Evolutionary conservation across 176 grass and related monocot genomes (phyloP), one percentile per base, ranked within the genome.

Genomic region (Dactylis glomerata): DNA sequence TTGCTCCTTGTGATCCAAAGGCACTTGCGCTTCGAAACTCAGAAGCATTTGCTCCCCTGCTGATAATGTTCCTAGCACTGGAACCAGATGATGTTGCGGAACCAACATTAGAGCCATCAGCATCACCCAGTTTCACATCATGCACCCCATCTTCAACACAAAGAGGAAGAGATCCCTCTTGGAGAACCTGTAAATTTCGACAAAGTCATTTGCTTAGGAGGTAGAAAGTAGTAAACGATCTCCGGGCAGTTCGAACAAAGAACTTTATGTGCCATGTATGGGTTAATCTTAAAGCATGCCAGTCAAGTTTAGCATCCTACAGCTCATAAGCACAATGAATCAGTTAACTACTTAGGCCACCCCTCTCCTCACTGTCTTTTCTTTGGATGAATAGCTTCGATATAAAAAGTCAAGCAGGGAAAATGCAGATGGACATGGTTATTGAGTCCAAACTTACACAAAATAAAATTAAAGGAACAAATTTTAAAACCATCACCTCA

Each of bases 1-100:
- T 93, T 46, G 94, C 94, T 58, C 92, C 95, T 65, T 89, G 85
- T 69, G 92, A 91, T 72, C 88, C 92, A 81, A 97, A 97, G 55
- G 85, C 64, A 61, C 82, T 88, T 49, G 84, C 80, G 76, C 72
- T 84, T 81, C 82, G 88, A 51, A 92, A 90, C 47, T 97, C 94
- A 78, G 83, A 59, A 81, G 89, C 67, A 78, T 87, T 88, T 28
- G 76, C 23, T 32, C 73, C 88, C 82, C 85, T 87, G 57, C 36
- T 64, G 45, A 87, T 89, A 47, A 76, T 75, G 86, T 89, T 90
- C 87, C 86, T 92, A 80, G 86, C 84, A 83, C 49, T 86, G 23
- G 90, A 91, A 80, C 81, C 88, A 28, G 90, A 97, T 73, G 88
- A 85, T 11, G 84, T 92, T 57, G 90, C 77, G 33, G 88, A 84